A percentile compares a stretch with the other conserved stretches of the same genome.
Conservation (phyloP, 768 basidiomycete species). For the Suillus tomentosus region DNA sequence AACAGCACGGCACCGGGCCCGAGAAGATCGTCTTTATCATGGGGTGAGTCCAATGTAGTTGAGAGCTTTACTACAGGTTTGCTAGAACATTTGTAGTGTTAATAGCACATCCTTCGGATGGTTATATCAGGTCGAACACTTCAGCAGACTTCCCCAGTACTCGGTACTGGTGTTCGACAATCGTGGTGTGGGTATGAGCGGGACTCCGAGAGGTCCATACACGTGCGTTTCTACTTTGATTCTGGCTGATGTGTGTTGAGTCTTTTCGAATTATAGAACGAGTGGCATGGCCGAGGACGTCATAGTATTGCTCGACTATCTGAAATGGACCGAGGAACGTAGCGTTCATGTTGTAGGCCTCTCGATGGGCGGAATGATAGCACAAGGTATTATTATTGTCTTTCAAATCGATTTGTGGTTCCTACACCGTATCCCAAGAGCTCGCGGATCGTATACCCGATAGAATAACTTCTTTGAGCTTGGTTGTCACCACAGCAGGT, state of each 20-base stretch:
- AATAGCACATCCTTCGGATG: conserved; percentile 67
- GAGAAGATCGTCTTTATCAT: conserved; percentile 75
- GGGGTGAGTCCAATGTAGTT: conserved; percentile 45
- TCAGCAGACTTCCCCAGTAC: conserved; percentile 54
- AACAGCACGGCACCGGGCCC: conserved; percentile 69
- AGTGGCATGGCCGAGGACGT: conserved; percentile 78
- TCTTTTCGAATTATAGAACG: conserved; percentile 45
- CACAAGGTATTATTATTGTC: conserved; percentile 52
- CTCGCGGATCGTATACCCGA: conserved; percentile 66
- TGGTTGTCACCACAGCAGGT: conserved; percentile 73
- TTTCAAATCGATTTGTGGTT: background rate
- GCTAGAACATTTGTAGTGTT: conserved; percentile 41
- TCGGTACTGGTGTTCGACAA: conserved; percentile 80
- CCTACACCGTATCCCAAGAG: conserved; percentile 43
- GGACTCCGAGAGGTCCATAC: conserved; percentile 72
- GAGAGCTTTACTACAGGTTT: background rate
- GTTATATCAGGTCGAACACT: conserved; percentile 65
- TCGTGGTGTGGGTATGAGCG: conserved; percentile 79
- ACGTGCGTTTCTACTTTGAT: conserved; percentile 42
- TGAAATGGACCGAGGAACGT: conserved; percentile 68
- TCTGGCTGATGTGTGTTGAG: conserved; percentile 3
- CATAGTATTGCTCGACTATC: conserved; percentile 62
- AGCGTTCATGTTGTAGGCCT: conserved; percentile 72
- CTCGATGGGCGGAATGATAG: conserved; percentile 85
- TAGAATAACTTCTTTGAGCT: conserved; percentile 64